These are phyloP conservation scores for Claviceps humidiphila DNA, from an alignment of 2,329 filamentous ascomycete genomes.

Conservation along the genomic window DNA sequence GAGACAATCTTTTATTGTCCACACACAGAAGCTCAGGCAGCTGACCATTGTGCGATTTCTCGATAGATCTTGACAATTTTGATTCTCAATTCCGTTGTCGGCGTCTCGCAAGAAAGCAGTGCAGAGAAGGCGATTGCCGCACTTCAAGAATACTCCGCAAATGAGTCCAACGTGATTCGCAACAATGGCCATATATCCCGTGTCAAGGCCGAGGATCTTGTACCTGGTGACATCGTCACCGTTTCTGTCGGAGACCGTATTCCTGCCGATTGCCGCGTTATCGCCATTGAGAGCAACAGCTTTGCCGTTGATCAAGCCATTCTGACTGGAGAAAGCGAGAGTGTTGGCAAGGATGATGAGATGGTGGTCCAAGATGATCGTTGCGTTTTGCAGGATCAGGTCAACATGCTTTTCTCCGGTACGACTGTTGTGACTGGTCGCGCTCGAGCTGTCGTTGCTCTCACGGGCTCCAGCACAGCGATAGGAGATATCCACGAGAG, in stretches of 20 bases:
- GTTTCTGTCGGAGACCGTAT: constrained; percentile 85
- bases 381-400: constrained; percentile 92
- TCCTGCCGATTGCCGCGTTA: constrained; percentile 82
- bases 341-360: constrained; percentile 69
- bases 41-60: not conserved
- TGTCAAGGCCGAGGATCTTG: constrained; percentile 91
- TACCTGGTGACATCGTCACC: constrained; percentile 84
- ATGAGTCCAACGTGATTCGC: constrained; percentile 87
- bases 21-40: not conserved
- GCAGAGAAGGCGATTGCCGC: constrained; percentile 97
- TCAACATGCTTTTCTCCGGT: constrained; percentile 96
- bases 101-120: constrained; percentile 96
- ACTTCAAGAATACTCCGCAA: constrained; percentile 96
- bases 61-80: constrained; percentile 85
- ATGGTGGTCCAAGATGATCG: constrained; percentile 58
- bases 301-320: constrained; percentile 96
- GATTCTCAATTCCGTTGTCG: constrained; percentile 90
- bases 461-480: constrained; percentile 81
- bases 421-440: constrained; percentile 93
- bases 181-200: constrained; percentile 63
- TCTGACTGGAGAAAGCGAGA: constrained; percentile 93
- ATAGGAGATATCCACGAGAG: constrained; percentile 99
- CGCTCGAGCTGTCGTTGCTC: constrained; percentile 77
- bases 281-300: constrained; percentile 91
- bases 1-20: not conserved